phyloP scores from a whole-genome alignment of 805 yeast species.

The Isabelozyma pseudorhagii region DNA sequence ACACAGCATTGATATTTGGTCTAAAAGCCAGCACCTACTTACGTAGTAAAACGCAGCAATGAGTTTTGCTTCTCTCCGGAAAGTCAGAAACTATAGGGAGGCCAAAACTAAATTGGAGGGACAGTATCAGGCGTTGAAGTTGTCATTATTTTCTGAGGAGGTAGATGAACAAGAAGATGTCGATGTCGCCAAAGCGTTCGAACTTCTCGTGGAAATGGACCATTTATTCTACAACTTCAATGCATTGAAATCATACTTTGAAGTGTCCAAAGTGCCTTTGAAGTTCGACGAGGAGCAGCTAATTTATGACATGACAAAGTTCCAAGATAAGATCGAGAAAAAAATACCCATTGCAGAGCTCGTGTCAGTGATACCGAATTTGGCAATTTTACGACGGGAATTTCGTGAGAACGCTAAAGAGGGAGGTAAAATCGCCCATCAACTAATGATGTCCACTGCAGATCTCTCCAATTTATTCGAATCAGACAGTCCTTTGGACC shows the following conservation, averaged over 20 bases:
- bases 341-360: slow-evolving; percentile 20
- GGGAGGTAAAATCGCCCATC: slow-evolving; percentile 25
- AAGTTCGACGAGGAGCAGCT: slow-evolving; percentile 5
- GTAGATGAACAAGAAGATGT: slow-evolving; percentile 8
- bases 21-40: too few species aligned
- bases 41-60: not conserved
- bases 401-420: slow-evolving; percentile 27
- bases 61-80: slow-evolving; percentile 5
- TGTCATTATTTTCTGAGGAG: slow-evolving; percentile 3
- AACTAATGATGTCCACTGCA: slow-evolving; percentile 1
- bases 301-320: slow-evolving; percentile 12
- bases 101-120: slow-evolving; percentile 10
- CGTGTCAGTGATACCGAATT: slow-evolving; percentile 13
- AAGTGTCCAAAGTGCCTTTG: slow-evolving; percentile 10
- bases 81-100: slow-evolving; percentile 15
- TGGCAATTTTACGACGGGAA: slow-evolving; percentile 27
- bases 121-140: slow-evolving; percentile 10
- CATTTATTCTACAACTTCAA: slow-evolving; percentile 21
- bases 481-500: not conserved
- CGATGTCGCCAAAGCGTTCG: not conserved
- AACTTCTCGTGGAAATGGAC: slow-evolving; percentile 21
- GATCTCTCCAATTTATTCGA: not conserved
- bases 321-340: slow-evolving; percentile 15
- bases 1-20: too few species aligned
- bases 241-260: slow-evolving; percentile 22